phyloP scores from a whole-genome alignment of 2,329 filamentous ascomycete genomes.

The Amesomyces nigricolor region DNA sequence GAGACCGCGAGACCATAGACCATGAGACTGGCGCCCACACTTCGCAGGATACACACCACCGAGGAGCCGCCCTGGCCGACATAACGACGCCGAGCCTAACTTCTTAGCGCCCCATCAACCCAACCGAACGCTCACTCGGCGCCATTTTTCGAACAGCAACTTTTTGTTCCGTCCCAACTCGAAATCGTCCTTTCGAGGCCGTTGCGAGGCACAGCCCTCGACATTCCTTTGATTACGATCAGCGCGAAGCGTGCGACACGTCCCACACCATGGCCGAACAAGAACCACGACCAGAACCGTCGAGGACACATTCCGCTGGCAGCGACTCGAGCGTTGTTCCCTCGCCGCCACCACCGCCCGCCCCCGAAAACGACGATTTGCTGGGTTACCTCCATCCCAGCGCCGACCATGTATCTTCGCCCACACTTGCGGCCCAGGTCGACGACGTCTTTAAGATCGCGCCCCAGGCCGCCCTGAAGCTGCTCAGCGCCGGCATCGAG shows the following conservation, averaged over 20 bases:
- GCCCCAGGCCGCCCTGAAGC: slow-evolving; percentile 68
- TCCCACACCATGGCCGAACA: slow-evolving; percentile 16
- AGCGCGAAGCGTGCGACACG: neutral
- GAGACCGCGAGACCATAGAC: slow-evolving; percentile 21
- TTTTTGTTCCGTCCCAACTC: neutral
- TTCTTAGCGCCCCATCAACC: neutral
- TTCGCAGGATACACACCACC: slow-evolving; percentile 14
- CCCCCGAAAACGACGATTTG: slow-evolving; percentile 35
- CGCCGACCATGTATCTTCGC: slow-evolving; percentile 23
- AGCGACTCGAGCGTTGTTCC: slow-evolving; percentile 27
- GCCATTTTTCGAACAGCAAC: neutral
- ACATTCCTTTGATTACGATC: too few species aligned
- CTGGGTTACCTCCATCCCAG: slow-evolving; percentile 21
- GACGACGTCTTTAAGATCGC: slow-evolving; percentile 69
- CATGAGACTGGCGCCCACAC: slow-evolving; percentile 9
- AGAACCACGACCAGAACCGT: slow-evolving; percentile 5
- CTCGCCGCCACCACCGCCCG: slow-evolving; percentile 35
- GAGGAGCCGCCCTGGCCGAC: slow-evolving; percentile 20
- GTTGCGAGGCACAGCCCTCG: too few species aligned
- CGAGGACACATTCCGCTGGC: slow-evolving; percentile 1
- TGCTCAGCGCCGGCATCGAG: slow-evolving; percentile 69
- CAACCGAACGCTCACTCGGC: neutral
- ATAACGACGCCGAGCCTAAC: neutral
- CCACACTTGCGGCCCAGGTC: slow-evolving; percentile 31
- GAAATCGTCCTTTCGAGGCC: too few species aligned